These are phyloP conservation scores for Lactifluus piperatus DNA, from an alignment of 768 basidiomycete genomes.

Conservation along the genomic window DNA sequence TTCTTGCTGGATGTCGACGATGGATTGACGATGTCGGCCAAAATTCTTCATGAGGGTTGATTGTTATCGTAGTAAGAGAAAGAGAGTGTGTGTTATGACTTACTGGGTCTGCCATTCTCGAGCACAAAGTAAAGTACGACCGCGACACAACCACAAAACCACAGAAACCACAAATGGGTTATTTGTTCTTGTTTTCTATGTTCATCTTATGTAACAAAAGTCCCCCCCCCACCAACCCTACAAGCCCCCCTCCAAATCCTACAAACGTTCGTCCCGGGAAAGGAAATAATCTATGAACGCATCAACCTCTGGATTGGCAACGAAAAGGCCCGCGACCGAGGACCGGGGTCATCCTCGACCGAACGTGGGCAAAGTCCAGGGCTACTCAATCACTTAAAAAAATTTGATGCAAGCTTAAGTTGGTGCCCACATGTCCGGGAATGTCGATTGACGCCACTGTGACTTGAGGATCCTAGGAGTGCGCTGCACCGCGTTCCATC, in stretches of 20 bases:
- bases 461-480: too few relatives aligned
- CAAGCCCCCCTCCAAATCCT: neutral
- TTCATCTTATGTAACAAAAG: neutral
- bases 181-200: neutral
- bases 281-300: neutral
- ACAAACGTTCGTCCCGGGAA: neutral
- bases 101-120: slow-evolving; percentile 12
- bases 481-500: neutral
- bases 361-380: too few relatives aligned
- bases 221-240: too few relatives aligned
- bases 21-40: slow-evolving; percentile 62
- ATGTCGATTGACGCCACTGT: neutral
- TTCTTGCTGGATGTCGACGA: slow-evolving; percentile 61
- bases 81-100: neutral
- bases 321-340: neutral
- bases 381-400: neutral
- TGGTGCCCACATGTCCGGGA: neutral
- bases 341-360: neutral
- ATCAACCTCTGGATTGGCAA: neutral
- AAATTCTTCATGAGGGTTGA: slow-evolving; percentile 20
- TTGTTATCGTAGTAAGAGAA: neutral
- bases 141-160: neutral
- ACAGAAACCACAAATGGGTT: slow-evolving; percentile 1
- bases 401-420: neutral
- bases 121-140: too few relatives aligned